Conservation (phyloP, 495 filamentous ascomycete genomes). For the Tuber umbilicatum region DNA sequence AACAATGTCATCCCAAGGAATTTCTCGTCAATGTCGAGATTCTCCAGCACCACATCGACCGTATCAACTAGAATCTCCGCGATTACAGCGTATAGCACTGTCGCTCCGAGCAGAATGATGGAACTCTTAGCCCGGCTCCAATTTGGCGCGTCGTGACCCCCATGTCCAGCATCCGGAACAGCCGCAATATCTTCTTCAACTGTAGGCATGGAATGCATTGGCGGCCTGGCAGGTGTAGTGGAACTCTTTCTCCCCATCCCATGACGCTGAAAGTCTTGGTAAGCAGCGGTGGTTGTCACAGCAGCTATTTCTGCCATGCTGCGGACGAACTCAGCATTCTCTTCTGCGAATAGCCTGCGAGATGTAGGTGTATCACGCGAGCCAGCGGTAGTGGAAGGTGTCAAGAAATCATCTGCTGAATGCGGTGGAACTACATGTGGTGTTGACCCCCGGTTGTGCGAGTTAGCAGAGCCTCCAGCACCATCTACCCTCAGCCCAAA, state of each 20-base stretch:
- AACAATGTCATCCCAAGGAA: constrained; percentile 97
- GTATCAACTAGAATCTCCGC: constrained; percentile 96
- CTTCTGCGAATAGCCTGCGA: constrained; percentile 56
- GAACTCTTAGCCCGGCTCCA: constrained; percentile 90
- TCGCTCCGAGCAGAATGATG: constrained; percentile 81
- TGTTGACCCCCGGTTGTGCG: constrained; percentile 42
- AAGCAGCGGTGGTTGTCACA: constrained; percentile 79
- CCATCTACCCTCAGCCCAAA: constrained; percentile 56
- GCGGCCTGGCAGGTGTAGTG: constrained; percentile 20
- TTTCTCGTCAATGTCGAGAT: constrained; percentile 90
- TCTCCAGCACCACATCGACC: constrained; percentile 85
- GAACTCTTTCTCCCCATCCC: constrained; percentile 34
- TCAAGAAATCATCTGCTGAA: constrained; percentile 27
- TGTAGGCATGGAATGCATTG: constrained; percentile 44
- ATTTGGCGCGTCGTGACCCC: constrained; percentile 95
- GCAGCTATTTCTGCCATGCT: constrained; percentile 88
- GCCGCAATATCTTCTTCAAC: constrained; percentile 44
- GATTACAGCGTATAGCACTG: constrained; percentile 87
- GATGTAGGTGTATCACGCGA: constrained; percentile 54
- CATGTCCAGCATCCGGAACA: constrained; percentile 48
- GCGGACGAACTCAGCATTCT: constrained; percentile 71
- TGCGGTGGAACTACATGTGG: constrained; percentile 66
- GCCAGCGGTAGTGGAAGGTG: constrained; percentile 28
- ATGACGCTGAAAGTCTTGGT: constrained; percentile 56
- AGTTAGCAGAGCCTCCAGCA: constrained; percentile 47